These are phyloP conservation scores for Trametes versicolor DNA, from an alignment of 1,284 basidiomycete species.

Conservation along the genomic window DNA sequence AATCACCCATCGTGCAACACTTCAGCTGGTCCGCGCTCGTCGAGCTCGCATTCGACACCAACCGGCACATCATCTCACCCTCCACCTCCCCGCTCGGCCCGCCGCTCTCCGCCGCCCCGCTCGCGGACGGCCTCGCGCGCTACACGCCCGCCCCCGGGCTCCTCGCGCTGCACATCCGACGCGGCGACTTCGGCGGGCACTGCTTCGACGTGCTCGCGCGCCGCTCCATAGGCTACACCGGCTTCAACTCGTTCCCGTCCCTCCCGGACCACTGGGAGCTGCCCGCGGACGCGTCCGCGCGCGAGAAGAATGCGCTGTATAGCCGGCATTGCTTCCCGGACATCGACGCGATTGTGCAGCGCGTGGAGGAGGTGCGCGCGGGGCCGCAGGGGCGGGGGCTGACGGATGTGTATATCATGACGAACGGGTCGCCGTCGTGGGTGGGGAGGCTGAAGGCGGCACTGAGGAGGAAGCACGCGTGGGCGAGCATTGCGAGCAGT, in stretches of 20 bases:
- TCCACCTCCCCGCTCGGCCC: conserved; percentile 23
- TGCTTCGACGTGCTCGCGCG: conserved; percentile 54
- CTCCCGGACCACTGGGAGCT: conserved; percentile 48
- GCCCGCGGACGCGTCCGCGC: conserved; percentile 41
- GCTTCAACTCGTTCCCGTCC: conserved; percentile 53
- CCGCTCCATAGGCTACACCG: conserved; percentile 52
- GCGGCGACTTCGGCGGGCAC: conserved; percentile 67
- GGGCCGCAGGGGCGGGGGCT: conserved; percentile 37
- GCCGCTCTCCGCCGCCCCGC: conserved; percentile 24
- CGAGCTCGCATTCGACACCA: conserved; percentile 46
- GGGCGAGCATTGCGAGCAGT: conserved; percentile 44
- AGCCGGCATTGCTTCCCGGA: conserved; percentile 52
- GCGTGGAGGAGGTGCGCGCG: conserved; percentile 43
- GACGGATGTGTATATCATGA: conserved; percentile 48
- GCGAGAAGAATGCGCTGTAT: conserved; percentile 44
- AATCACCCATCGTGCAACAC: conserved; percentile 47
- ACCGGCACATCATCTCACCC: conserved; percentile 46
- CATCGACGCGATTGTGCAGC: conserved; percentile 51
- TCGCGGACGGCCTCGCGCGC: conserved; percentile 25
- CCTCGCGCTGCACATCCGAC: conserved; percentile 65
- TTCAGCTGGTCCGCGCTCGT: conserved; percentile 55
- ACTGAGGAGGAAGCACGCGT: conserved; percentile 31
- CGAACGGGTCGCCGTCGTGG: conserved; percentile 48
- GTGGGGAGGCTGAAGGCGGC: conserved; percentile 42
- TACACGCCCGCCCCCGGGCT: conserved; percentile 48